phyloP scores from a whole-genome alignment of 345 rosid species.

The Raphanus raphanistrum region DNA sequence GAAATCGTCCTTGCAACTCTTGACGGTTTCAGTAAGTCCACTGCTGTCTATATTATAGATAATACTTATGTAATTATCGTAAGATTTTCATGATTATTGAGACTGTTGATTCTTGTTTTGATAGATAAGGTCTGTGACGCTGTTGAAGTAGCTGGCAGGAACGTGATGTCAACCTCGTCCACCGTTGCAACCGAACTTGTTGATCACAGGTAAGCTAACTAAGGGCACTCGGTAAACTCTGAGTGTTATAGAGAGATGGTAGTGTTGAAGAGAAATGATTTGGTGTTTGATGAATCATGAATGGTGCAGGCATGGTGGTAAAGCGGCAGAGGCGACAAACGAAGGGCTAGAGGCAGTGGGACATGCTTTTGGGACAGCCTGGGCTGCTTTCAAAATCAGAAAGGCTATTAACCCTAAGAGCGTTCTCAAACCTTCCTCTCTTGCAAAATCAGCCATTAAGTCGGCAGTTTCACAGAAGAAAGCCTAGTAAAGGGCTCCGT shows the following conservation, averaged over 20 bases:
- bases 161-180: slow-evolving; percentile 88
- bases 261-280: neutral
- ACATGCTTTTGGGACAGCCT: slow-evolving; percentile 81
- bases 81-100: neutral
- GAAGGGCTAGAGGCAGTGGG: slow-evolving; percentile 92
- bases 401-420: slow-evolving; percentile 84
- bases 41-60: neutral
- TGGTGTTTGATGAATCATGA: slow-evolving; percentile 23
- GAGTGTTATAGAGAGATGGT: neutral
- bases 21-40: slow-evolving; percentile 77
- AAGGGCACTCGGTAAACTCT: neutral
- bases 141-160: slow-evolving; percentile 86
- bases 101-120: slow-evolving; percentile 6
- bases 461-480: slow-evolving; percentile 56
- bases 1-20: slow-evolving; percentile 86
- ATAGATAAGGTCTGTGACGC: slow-evolving; percentile 87
- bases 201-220: slow-evolving; percentile 55
- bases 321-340: slow-evolving; percentile 76
- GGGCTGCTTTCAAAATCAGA: slow-evolving; percentile 83
- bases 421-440: slow-evolving; percentile 54
- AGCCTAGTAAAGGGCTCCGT: slow-evolving; percentile 38
- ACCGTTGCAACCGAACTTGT: slow-evolving; percentile 88
- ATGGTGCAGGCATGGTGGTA: slow-evolving; percentile 72
- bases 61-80: neutral
- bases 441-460: slow-evolving; percentile 71